phyloP scores from a whole-genome alignment of 768 basidiomycete genomes.

The Pleurotus tuber-regium region DNA sequence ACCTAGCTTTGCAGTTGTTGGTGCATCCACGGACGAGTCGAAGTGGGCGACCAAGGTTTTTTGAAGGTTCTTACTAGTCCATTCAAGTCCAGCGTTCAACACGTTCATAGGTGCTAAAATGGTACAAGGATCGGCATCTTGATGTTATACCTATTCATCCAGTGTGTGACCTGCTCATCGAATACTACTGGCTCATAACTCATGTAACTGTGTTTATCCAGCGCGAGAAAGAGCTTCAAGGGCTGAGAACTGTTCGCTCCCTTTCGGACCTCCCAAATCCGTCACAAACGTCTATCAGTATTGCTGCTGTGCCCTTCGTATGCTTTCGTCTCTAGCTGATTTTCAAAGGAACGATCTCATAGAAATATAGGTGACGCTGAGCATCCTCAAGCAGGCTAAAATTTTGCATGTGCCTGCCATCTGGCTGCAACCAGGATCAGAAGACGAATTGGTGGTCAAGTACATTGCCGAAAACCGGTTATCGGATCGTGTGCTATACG shows the following conservation, averaged over 20 bases:
- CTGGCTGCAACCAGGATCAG: constrained; percentile 6
- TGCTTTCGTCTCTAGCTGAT: not conserved
- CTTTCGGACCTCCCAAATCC: constrained; percentile 8
- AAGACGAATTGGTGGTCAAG: constrained; percentile 5
- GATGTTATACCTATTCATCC: not conserved
- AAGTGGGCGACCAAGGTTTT: constrained; percentile 16
- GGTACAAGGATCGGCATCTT: constrained; percentile 6
- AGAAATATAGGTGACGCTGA: not conserved
- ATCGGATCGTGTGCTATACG: constrained; percentile 6
- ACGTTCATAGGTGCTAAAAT: constrained; percentile 6
- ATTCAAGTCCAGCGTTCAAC: not conserved
- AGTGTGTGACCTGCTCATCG: not conserved
- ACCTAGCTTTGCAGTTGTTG: constrained; percentile 19
- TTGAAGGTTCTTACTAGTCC: constrained; percentile 4
- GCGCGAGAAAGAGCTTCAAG: constrained; percentile 2
- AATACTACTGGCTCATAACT: not conserved
- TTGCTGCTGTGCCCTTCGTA: not conserved
- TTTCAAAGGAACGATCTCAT: not conserved
- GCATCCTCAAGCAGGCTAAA: constrained; percentile 3
- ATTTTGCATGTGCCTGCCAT: not conserved
- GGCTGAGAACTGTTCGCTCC: not conserved
- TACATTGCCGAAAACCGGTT: constrained; percentile 1
- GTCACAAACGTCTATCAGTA: constrained; percentile 1
- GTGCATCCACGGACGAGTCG: constrained; percentile 17
- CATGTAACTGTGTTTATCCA: not conserved